Base-by-base conservation (phyloP, 192 early-diverging fungal species). In the Backusella macrospora region DNA sequence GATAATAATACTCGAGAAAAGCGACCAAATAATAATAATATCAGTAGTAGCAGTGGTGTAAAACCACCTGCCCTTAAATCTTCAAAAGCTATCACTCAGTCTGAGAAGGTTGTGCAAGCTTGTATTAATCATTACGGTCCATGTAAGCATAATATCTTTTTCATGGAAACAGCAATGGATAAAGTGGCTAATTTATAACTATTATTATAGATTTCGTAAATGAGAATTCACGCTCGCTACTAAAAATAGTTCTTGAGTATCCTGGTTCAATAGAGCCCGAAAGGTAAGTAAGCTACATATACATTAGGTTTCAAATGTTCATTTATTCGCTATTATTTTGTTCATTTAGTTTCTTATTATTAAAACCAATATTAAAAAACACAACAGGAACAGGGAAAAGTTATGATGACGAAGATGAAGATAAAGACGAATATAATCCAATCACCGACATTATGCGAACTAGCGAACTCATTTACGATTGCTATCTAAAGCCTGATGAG, bases 361-460 rank as follows among this genome's bases (percentile, higher is more conserved):
- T 85, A 64, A 80, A 83, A 55, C 84, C 88, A 23, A 78, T 86
- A 45, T 38, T 80, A 21, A 65, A 67, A 34, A 73, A 73, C 23
- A 63, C 71, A 40, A 70, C 71, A 49, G 70, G 68, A 26, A 34
- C 29, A 34, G 29, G 21, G 13, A 77, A 72, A 68, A 68, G 64
- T 10, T 37, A 77, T 71, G 83, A 86, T 23, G 63, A 77, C 42
- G 81, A 82, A 29, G 74, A 77, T 18, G 83, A 87, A 34, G 86
- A 87, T 39, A 87, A 82, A 65, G 86, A 93, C 73, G 94, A 95
- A 75, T 96, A 94, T 73, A 84, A 90, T 78, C 97, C 97, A 6
- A 83, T 94, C 10, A 84, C 85, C 14, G 96, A 98, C 64, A 72
- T 98, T 13, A 83, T 94, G 46, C 72, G 79, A 7, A 95, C 95